Percentiles rank a stretch among this genome's conserved stretches.
Conservation (phyloP, 345 rosid species). For the Boechera divaricarpa region DNA sequence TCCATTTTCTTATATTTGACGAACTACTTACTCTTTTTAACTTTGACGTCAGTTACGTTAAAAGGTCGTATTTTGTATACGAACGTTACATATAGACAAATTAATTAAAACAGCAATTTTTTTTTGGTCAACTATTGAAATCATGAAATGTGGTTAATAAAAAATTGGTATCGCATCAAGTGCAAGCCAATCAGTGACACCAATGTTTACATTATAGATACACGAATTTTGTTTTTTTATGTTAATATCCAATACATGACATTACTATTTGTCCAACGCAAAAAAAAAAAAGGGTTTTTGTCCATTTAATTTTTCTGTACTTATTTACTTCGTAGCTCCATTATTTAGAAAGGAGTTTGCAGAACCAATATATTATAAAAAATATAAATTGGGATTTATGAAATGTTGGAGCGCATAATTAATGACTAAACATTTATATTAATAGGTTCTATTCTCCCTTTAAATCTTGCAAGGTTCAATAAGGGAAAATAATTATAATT, state of each 20-base stretch:
- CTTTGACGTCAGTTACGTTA: not conserved
- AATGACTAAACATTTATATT: not conserved
- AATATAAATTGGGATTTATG: not conserved
- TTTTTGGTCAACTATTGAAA: not conserved
- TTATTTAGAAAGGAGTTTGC: not conserved
- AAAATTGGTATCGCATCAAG: not conserved
- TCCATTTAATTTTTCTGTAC: not conserved
- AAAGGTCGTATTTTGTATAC: not conserved
- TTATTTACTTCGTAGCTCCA: not conserved
- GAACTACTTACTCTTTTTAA: not conserved
- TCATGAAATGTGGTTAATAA: too few relatives aligned
- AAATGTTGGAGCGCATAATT: not conserved
- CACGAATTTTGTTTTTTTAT: not conserved
- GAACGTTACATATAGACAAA: not conserved
- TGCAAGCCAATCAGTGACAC: not conserved
- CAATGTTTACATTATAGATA: not conserved
- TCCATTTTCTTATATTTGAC: not conserved
- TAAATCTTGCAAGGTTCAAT: too few relatives aligned
- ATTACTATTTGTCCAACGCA: constrained; percentile 8
- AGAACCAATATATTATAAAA: not conserved
- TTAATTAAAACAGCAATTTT: too few relatives aligned
- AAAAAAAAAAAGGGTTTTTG: not conserved
- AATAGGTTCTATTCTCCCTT: not conserved
- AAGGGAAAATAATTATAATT: not conserved
- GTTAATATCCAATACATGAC: constrained; percentile 4